Evolutionary conservation across 352 stramenopile genomes (phyloP), one percentile per base, ranked within the genome.

Genomic region (Elongisporangium prolatum): DNA sequence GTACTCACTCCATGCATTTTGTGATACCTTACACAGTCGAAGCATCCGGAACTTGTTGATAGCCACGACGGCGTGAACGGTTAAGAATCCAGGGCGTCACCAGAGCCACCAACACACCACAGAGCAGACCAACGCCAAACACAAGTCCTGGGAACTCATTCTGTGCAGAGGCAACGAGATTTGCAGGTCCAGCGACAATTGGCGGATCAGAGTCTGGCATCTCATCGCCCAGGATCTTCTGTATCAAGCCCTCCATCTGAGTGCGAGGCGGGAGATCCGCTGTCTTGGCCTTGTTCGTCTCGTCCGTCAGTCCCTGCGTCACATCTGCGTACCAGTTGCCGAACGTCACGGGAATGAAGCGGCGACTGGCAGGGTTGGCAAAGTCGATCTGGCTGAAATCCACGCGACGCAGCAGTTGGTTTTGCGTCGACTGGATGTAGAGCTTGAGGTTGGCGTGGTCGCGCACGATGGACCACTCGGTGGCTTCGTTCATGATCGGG

Each of bases 391-490:
- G 60, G 48, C 73, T 75, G 37, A 92, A 56, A 53, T 84, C 82
- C 40, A 92, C 67, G 9, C 69, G 60, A 34, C 82, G 82, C 38
- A 89, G 57, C n/a, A 86, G 60, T 54, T 87, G 79, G 61, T 92
- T 92, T 14, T 79, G 64, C 14, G 72, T 92, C 18, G 80, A 86
- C 38, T 75, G 80, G 48, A 92, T 67, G 60, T 89, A 92, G n/a
- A 92, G 63, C 66, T 79, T 83, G 11, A 68, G 63, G 11, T 69
- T 59, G n/a, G 50, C 59, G 54, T 92, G 82, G 61, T 92, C 82
- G 20, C 80, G 75, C n/a, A 90, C 74, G 52, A 92, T 63, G 4
- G 68, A 86, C 74, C 77, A 92, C 59, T 92, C 61, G 16, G 82
- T 92, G 1, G 77, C 74, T 52, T 79, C 77, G 9, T 25, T 65